phyloP scores from a whole-genome alignment of 257 asterid genomes.

The Scutellaria baicalensis region DNA sequence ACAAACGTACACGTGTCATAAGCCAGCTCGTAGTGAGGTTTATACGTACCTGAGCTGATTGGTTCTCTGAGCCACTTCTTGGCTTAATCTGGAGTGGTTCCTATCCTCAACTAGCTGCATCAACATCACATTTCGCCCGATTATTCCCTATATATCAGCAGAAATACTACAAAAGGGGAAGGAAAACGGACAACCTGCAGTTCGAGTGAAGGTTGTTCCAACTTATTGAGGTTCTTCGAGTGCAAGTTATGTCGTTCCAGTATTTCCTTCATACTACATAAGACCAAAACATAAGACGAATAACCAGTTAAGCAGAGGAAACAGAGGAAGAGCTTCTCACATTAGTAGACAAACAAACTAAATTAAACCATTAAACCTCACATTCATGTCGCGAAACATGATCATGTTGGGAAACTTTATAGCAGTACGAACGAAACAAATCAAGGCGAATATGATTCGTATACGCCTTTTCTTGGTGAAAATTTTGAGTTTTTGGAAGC shows the following conservation, averaged over 20 bases:
- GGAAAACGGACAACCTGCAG: conserved; percentile 39
- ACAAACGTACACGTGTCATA: not conserved
- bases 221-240: conserved; percentile 57
- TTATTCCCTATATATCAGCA: no score
- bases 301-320: not conserved
- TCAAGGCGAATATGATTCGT: not conserved
- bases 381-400: no score
- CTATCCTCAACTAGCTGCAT: conserved; percentile 74
- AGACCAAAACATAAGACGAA: no score
- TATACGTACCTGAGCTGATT: conserved; percentile 47
- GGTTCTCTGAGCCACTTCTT: conserved; percentile 68
- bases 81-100: conserved; percentile 44
- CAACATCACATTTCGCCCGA: no score
- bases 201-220: conserved; percentile 79
- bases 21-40: not conserved
- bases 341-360: not conserved
- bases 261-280: conserved; percentile 63
- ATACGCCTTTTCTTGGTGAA: not conserved
- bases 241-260: conserved; percentile 69
- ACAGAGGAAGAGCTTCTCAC: not conserved
- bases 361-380: not conserved
- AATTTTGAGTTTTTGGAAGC: not conserved
- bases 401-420: no score
- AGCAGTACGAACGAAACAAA: no score
- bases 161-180: not conserved